Percentiles rank a stretch among this genome's conserved stretches.
Conservation (phyloP, 2,329 filamentous ascomycete species). For the Microsporum ferrugineum region DNA sequence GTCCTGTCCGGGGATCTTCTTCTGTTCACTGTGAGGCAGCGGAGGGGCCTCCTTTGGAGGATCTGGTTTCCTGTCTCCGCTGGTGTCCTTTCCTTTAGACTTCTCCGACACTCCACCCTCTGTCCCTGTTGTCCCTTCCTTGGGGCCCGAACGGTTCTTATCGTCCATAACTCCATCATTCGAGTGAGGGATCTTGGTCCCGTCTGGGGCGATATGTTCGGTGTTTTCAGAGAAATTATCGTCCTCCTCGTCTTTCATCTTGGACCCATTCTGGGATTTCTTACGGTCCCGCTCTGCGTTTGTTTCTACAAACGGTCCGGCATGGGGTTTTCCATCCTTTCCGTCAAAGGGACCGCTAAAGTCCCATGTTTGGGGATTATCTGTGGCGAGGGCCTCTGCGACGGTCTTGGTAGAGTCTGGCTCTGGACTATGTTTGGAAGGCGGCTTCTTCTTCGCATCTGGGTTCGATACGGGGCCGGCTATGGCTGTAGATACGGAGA, state of each 20-base stretch:
- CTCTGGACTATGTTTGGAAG: background rate
- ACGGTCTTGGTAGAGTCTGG: background rate
- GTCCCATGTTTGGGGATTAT: background rate
- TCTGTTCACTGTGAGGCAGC: slow-evolving; percentile 67
- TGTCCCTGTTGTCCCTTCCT: slow-evolving; percentile 76
- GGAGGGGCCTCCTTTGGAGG: slow-evolving; percentile 77
- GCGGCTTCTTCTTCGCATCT: background rate
- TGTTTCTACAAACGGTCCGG: slow-evolving; percentile 57
- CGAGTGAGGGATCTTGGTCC: slow-evolving; percentile 39
- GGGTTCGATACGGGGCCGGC: slow-evolving; percentile 6
- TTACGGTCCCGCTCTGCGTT: slow-evolving; percentile 38
- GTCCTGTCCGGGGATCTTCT: slow-evolving; percentile 44
- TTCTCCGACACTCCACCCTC: slow-evolving; percentile 85
- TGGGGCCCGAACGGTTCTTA: slow-evolving; percentile 60
- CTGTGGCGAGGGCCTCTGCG: background rate
- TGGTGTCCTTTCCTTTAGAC: slow-evolving; percentile 60
- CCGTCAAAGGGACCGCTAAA: slow-evolving; percentile 62
- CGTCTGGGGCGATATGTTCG: slow-evolving; percentile 32
- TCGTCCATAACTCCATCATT: slow-evolving; percentile 89
- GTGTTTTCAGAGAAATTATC: slow-evolving; percentile 19
- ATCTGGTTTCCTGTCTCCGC: slow-evolving; percentile 66
- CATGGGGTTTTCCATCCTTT: slow-evolving; percentile 84
- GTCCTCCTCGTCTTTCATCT: slow-evolving; percentile 18
- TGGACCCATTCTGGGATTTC: slow-evolving; percentile 24
- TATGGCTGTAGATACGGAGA: slow-evolving; percentile 11